Evolutionary conservation across 768 basidiomycete genomes (phyloP), one percentile per base, ranked within the genome.

Genomic region (Hygrophoropsis aurantiaca): DNA sequence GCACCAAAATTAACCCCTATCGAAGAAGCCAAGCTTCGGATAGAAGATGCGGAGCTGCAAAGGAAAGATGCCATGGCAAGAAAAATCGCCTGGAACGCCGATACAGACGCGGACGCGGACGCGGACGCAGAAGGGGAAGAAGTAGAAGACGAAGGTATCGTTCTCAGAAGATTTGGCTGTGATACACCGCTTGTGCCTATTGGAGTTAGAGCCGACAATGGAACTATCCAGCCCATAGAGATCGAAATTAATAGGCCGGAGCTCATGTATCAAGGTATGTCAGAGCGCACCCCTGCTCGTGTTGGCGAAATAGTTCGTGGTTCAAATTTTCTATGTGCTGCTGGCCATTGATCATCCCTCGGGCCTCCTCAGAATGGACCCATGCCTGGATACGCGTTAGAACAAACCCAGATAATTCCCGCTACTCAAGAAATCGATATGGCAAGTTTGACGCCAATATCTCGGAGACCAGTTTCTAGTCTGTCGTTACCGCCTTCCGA

Each of bases 71-170:
- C 88, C 2, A 58, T 72, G 24, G 62, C 69, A 10, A 76, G 90
- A 48, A 80, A 75, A 39, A 65, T 90, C 20, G 78, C 83, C 8
- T 92, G 88, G 87, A 68, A 70, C 48, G 76, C 74, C 11, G 79
- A 83, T 32, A 73, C 71, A 18, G 62, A 67, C 3, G 55, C 64
- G 16, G 79, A 79, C 46, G 43, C 51, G 5, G 82, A 82, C 44
- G 54, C 59, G 11, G 85, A 87, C 58, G 82, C 80, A 6, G 74
- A 80, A 10, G 80, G 80, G 8, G 84, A 86, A 42, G 77, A 77
- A 23, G 39, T 58, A 11, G 56, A 56, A 10, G 57, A 57, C 32
- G 61, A 65, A 15, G 58, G 57, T 15, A 59, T 66, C 25, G 45
- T 62, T 46, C 47, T 67, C 24, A 50, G 55, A 41, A 53, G 42